phyloP scores from a whole-genome alignment of 2,329 filamentous ascomycete genomes.

The Ambrosiella cleistominuta region DNA sequence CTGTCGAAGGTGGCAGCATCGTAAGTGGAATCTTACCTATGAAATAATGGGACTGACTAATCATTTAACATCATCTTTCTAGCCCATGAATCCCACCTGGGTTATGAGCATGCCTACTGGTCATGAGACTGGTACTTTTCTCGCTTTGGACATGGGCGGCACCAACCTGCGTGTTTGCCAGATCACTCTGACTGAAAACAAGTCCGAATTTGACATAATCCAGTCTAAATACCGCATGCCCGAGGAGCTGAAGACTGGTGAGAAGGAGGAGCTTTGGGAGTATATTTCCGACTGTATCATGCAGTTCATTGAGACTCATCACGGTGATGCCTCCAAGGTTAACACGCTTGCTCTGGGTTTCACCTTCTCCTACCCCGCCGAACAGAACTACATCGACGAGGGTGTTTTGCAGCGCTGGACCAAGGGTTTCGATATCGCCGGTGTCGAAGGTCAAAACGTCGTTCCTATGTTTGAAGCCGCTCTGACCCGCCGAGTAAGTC shows the following conservation, averaged over 20 bases:
- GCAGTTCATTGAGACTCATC: conserved; percentile 78
- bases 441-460: conserved; percentile 79
- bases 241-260: conserved; percentile 74
- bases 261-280: conserved; percentile 76
- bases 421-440: conserved; percentile 88
- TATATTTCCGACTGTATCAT: conserved; percentile 86
- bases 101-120: conserved; percentile 80
- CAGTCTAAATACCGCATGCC: conserved; percentile 95
- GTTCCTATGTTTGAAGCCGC: conserved; percentile 75
- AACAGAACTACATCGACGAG: conserved; percentile 83
- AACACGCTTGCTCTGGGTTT: conserved; percentile 67
- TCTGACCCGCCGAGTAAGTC: conserved; percentile 36
- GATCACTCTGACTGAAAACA: conserved; percentile 70
- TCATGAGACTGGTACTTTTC: conserved; percentile 68
- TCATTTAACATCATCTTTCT: conserved; percentile 1
- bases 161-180: conserved; percentile 92
- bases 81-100: conserved; percentile 98
- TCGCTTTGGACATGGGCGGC: conserved; percentile 89
- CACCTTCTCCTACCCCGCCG: conserved; percentile 91
- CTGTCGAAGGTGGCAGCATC: conserved; percentile 78
- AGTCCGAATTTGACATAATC: conserved; percentile 83
- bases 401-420: conserved; percentile 90
- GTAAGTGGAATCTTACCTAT: conserved; percentile 35
- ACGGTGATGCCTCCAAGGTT: conserved; percentile 45
- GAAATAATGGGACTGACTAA: neutral